These are phyloP conservation scores for Conringia planisiliqua DNA, from an alignment of 345 rosid species.

Conservation along the genomic window DNA sequence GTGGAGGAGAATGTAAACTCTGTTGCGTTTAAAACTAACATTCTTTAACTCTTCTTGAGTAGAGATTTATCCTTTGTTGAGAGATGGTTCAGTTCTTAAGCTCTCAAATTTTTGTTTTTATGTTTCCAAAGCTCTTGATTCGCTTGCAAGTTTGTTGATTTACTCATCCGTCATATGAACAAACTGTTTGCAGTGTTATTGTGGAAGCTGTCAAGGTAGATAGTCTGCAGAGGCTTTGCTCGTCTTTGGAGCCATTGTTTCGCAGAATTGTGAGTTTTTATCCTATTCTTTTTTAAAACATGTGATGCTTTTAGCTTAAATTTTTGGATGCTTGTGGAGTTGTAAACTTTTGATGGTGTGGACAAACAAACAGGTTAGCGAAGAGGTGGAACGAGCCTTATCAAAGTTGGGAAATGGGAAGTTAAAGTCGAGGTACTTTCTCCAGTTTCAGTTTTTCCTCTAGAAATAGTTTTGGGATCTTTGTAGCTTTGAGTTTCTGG, in stretches of 20 bases:
- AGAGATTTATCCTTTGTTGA: background rate
- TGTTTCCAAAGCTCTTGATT: background rate
- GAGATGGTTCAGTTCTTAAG: background rate
- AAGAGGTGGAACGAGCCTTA: constrained; percentile 90
- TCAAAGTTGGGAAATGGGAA: constrained; percentile 58
- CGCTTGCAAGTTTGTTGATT: constrained; percentile 1
- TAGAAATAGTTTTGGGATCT: background rate
- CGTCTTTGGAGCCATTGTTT: constrained; percentile 91
- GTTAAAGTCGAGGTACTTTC: constrained; percentile 51
- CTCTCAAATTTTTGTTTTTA: background rate
- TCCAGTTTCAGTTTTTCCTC: background rate
- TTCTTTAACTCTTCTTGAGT: constrained; percentile 8
- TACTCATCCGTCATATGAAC: constrained; percentile 20
- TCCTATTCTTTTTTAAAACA: background rate
- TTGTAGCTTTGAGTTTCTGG: background rate
- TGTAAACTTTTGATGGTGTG: constrained; percentile 9
- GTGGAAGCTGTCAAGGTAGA: constrained; percentile 97
- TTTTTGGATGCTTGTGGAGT: background rate
- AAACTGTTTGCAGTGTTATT: constrained; percentile 59
- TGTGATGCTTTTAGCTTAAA: background rate
- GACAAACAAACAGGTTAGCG: constrained; percentile 62
- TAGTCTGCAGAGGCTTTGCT: constrained; percentile 84
- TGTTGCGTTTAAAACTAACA: background rate
- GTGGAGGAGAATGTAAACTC: background rate
- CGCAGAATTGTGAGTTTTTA: constrained; percentile 72